phyloP scores from a whole-genome alignment of 768 basidiomycete species.

The Nidularia sp. region DNA sequence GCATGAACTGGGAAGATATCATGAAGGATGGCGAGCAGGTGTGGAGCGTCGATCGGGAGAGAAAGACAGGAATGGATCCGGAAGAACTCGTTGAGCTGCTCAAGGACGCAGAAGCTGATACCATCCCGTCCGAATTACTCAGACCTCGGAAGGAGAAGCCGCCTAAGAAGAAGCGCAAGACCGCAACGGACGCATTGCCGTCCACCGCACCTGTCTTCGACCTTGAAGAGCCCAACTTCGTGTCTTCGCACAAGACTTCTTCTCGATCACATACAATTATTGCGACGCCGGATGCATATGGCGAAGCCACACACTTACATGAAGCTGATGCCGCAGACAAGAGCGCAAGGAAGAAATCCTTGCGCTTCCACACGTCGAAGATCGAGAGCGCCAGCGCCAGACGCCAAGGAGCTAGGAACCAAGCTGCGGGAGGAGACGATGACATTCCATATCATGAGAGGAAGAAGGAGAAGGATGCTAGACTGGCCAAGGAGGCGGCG shows the following conservation, averaged over 20 bases:
- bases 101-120: conserved; percentile 37
- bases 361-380: conserved; percentile 91
- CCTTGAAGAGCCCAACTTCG: conserved; percentile 77
- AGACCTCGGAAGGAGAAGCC: conserved; percentile 23
- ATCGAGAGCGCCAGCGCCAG: conserved; percentile 80
- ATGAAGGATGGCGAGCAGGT: conserved; percentile 36
- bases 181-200: conserved; percentile 11
- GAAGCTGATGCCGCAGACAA: conserved; percentile 81
- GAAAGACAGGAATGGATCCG: conserved; percentile 30
- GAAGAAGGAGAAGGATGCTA: conserved; percentile 56
- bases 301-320: conserved; percentile 69
- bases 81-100: conserved; percentile 55
- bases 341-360: conserved; percentile 69
- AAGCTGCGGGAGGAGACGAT: conserved; percentile 84
- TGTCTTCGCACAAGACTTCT: conserved; percentile 28
- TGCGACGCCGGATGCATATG: conserved; percentile 46
- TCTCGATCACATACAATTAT: conserved; percentile 15
- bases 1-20: conserved; percentile 27
- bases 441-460: conserved; percentile 88
- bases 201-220: conserved; percentile 52
- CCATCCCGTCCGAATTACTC: conserved; percentile 9
- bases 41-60: conserved; percentile 35
- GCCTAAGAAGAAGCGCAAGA: conserved; percentile 66
- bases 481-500: conserved; percentile 50
- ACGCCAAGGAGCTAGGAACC: conserved; percentile 67